Percentiles rank a stretch among this genome's conserved stretches.
phyloP scores from a whole-genome alignment of 2,329 filamentous ascomycete species.

The Paracorniculantispora psalliotae region DNA sequence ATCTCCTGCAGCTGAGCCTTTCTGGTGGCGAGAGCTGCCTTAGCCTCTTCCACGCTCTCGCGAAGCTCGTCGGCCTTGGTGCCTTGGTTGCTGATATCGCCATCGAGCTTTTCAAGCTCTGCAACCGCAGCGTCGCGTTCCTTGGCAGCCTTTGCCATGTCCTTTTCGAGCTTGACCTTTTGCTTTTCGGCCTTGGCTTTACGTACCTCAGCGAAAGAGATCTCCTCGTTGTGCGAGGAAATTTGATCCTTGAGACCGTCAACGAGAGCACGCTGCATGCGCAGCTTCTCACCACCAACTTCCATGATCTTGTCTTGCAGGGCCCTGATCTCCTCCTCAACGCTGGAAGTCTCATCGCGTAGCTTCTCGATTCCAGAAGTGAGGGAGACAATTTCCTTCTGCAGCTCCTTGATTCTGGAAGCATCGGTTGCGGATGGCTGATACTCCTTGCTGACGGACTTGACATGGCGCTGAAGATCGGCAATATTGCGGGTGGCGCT shows the following conservation, averaged over 20 bases:
- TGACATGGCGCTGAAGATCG: slow-evolving; percentile 78
- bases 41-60: slow-evolving; percentile 72
- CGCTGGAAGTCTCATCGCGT: slow-evolving; percentile 76
- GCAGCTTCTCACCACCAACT: slow-evolving; percentile 87
- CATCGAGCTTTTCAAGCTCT: slow-evolving; percentile 74
- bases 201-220: slow-evolving; percentile 79
- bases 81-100: slow-evolving; percentile 72
- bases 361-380: slow-evolving; percentile 76
- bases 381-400: slow-evolving; percentile 72
- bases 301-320: slow-evolving; percentile 98
- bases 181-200: slow-evolving; percentile 94
- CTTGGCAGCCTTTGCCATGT: slow-evolving; percentile 69
- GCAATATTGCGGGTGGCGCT: slow-evolving; percentile 78
- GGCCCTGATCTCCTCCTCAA: slow-evolving; percentile 88
- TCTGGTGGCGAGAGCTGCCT: slow-evolving; percentile 70
- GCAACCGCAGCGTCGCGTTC: slow-evolving; percentile 68
- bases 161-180: slow-evolving; percentile 78
- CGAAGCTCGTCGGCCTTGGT: slow-evolving; percentile 69
- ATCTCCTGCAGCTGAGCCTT: slow-evolving; percentile 74
- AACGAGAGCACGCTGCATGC: slow-evolving; percentile 84
- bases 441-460: slow-evolving; percentile 77
- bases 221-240: slow-evolving; percentile 70
- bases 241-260: slow-evolving; percentile 86
- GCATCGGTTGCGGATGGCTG: slow-evolving; percentile 78
- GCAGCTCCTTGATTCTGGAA: slow-evolving; percentile 62